Evolutionary conservation across 78 protist species (phyloP), one percentile per base, ranked within the genome.

Genomic region (Speleostelium caveatum): DNA sequence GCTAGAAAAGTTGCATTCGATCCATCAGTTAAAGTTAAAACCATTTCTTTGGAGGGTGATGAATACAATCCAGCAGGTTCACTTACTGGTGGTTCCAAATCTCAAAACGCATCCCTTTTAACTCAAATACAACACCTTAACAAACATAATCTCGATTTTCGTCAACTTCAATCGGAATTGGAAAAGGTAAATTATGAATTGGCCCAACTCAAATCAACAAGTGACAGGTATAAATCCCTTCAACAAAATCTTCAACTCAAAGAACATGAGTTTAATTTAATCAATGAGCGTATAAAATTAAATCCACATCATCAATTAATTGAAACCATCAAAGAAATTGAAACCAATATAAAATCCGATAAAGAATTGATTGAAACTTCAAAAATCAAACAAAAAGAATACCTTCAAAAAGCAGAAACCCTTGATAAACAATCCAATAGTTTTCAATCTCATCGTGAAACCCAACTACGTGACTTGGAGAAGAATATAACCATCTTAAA

Each of bases 21-120:
- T 65, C 30, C 61, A 30, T 38, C 8, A 24, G 63, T 97, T 19
- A 41, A 21, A 6, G 17, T 51, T 24, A 72, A 95, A 14, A 32
- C 98, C 6, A 99, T 99, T 33, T 98, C 99, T 21, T 75, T 97
- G 26, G 99, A 98, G 0, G 99, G 99, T 38, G 99, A 98, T 72
- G 94, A 95, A 26, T 97, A 85, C 73, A 97, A 98, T 75, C 99
- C 99, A 24, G 26, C 76, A 0, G 99, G 99, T 38, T 95, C 99
- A 3, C 77, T 99, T 30, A 98, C 99, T 6, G 99, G 99, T 33
- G 94, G 96, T 55, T 55, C 89, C 7, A 26, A 53, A 32, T 59
- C 72, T 16, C 24, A 45, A 0, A 56, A 73, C 39, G 88, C 73
- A 26, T 72, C 96, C 17, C 2, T 90, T 2, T 55, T 95, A 72